Evolutionary conservation across 306 rosid genomes (phyloP), one percentile per base, ranked within the genome.

Genomic region (Lagenaria siceraria): DNA sequence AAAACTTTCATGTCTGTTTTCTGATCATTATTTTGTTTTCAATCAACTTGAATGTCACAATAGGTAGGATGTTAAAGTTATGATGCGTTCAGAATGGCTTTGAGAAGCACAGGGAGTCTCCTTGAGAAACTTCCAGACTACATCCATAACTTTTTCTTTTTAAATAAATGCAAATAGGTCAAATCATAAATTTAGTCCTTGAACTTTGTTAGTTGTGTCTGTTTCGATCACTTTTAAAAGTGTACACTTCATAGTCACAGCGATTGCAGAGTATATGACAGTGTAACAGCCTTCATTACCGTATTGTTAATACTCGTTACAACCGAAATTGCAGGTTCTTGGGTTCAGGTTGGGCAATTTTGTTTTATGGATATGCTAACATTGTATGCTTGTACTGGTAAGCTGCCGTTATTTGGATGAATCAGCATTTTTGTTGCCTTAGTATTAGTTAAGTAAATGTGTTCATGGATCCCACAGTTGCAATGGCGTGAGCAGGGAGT

Each of bases 321-420:
- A 55, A 80, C 74, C 52, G 40, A 74, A 79, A 69, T 42, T 80
- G 76, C 87, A 95, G 97, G 98, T 92, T 92, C 83, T 77, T 82
- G 33, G 97, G 98, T 77, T 88, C 97, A 54, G 6, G 87, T 6
- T 95, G 98, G 97, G 97, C 96, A 54, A 80, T 97, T 54, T 18
- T 93, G 77, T 87, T 90, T 78, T 91, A 93, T 78, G 98, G 98
- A 86, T 93, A 92, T 53, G 98, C 96, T 56, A 95, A 95, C 80
- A 81, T 95, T 62, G 85, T 88, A 40, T 92, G 96, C 87, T 81
- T 92, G 79, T 88, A 87, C 84, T 81, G 86, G 98, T 94, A 82
- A 83, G 95, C 33, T 76, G 42, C 46, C 54, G 25, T 22, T 10
- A 70, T 77, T 61, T 51, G 40, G 76, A 74, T 79, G 76, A 80